A percentile compares a stretch with the other conserved stretches of the same genome.
Evolutionary conservation across 805 yeast genomes (phyloP).

Genomic region (Barnettozyma botsteinii): DNA sequence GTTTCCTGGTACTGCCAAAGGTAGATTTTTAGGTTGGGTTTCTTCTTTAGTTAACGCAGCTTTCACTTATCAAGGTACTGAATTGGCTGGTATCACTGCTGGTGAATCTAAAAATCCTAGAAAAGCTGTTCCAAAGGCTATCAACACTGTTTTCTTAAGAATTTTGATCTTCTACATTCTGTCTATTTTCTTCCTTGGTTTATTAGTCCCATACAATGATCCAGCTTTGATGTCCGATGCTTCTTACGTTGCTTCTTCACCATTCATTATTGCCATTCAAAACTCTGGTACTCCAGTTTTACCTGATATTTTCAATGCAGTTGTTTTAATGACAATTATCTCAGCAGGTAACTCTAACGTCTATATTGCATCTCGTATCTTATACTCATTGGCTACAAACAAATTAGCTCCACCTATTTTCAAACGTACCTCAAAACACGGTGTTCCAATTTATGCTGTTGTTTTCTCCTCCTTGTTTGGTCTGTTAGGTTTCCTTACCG

Average conservation of each 20-base stretch:
- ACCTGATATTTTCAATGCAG: conserved; percentile 69
- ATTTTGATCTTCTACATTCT: conserved; percentile 60
- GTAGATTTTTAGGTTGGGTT: conserved; percentile 63
- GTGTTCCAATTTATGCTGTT: conserved; percentile 60
- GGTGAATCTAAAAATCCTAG: conserved; percentile 71
- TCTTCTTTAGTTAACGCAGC: conserved; percentile 66
- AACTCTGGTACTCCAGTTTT: conserved; percentile 62
- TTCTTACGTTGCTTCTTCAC: conserved; percentile 51
- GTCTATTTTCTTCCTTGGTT: conserved; percentile 62
- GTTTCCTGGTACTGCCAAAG: conserved; percentile 43
- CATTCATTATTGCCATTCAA: conserved; percentile 65
- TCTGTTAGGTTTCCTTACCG: conserved; percentile 54
- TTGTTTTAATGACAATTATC: conserved; percentile 56
- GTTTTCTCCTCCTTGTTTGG: conserved; percentile 56
- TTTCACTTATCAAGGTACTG: conserved; percentile 80
- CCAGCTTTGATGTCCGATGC: conserved; percentile 35
- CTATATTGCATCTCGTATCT: conserved; percentile 63
- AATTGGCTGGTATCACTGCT: conserved; percentile 67
- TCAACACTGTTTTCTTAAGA: conserved; percentile 61
- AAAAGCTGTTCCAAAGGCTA: conserved; percentile 66
- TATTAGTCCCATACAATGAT: conserved; percentile 66
- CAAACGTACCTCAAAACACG: conserved; percentile 41
- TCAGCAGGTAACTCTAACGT: conserved; percentile 80
- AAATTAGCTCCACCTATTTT: conserved; percentile 53
- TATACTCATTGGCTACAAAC: conserved; percentile 57